Conservation (phyloP, 768 basidiomycete species). For the Naganishia randhawae region DNA sequence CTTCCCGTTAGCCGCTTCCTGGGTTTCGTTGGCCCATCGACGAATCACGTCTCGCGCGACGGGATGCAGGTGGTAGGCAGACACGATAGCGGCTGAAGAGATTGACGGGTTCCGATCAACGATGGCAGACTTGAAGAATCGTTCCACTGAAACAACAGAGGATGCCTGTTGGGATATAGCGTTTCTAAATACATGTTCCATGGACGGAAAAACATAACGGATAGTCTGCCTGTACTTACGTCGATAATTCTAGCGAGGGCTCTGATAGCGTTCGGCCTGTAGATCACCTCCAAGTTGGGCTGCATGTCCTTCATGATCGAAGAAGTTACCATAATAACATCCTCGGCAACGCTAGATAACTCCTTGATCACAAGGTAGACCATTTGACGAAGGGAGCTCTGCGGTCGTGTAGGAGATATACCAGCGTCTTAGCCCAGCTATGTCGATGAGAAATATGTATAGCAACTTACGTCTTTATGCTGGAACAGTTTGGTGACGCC, state of each 20-base stretch:
- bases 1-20: constrained; percentile 91
- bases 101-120: constrained; percentile 95
- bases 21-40: constrained; percentile 98
- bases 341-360: constrained; percentile 87
- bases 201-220: not conserved
- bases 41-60: constrained; percentile 91
- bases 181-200: not conserved
- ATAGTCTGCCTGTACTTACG: constrained; percentile 57
- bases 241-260: constrained; percentile 95
- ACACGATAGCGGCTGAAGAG: constrained; percentile 91
- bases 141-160: constrained; percentile 82
- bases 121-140: constrained; percentile 98
- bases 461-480: constrained; percentile 87
- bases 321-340: constrained; percentile 98
- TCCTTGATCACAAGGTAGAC: constrained; percentile 99
- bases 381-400: constrained; percentile 79
- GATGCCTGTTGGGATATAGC: constrained; percentile 36
- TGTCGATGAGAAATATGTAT: not conserved
- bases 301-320: constrained; percentile 99
- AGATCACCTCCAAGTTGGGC: constrained; percentile 95
- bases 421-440: not conserved
- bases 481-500: constrained; percentile 98
- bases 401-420: no score
- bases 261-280: constrained; percentile 94
- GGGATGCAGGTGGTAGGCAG: constrained; percentile 93